Evolutionary conservation across 176 grass and related monocot species (phyloP).

Genomic region (Pontederia paniculata): DNA sequence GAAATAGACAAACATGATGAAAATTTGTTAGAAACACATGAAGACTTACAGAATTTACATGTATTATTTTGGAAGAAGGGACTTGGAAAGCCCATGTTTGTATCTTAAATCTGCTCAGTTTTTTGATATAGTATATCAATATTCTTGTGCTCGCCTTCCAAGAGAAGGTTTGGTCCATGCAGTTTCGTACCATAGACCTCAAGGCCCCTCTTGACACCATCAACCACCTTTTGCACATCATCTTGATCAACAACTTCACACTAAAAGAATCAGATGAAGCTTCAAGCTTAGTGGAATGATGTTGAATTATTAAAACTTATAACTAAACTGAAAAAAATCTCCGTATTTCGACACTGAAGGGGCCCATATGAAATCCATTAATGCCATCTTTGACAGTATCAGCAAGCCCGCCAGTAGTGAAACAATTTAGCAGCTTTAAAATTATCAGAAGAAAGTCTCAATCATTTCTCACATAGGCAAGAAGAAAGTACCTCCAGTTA

Average conservation of each 20-base stretch:
- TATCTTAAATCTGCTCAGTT: too few species aligned
- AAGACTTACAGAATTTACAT: not conserved
- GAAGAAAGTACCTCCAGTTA: too few species aligned
- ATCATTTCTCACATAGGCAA: too few species aligned
- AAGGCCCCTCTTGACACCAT: slow-evolving; percentile 49
- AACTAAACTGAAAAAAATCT: too few species aligned
- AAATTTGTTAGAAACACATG: not conserved
- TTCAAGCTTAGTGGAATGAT: not conserved
- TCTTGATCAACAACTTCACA: slow-evolving; percentile 40
- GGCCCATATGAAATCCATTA: too few species aligned
- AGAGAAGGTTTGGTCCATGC: slow-evolving; percentile 80
- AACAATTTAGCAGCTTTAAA: too few species aligned
- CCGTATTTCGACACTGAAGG: too few species aligned
- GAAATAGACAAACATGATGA: not conserved
- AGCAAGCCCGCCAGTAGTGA: too few species aligned
- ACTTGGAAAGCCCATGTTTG: too few species aligned
- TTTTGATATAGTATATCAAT: too few species aligned
- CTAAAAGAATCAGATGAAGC: slow-evolving; percentile 21
- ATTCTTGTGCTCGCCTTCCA: slow-evolving; percentile 60
- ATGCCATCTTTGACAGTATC: too few species aligned
- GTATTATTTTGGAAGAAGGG: not conserved
- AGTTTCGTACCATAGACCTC: slow-evolving; percentile 61
- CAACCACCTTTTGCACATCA: slow-evolving; percentile 55
- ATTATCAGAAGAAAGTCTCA: too few species aligned
- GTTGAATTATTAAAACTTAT: not conserved